These are phyloP conservation scores for Rhodotorula sp. DNA, from an alignment of 1,284 basidiomycete genomes.

Conservation along the genomic window DNA sequence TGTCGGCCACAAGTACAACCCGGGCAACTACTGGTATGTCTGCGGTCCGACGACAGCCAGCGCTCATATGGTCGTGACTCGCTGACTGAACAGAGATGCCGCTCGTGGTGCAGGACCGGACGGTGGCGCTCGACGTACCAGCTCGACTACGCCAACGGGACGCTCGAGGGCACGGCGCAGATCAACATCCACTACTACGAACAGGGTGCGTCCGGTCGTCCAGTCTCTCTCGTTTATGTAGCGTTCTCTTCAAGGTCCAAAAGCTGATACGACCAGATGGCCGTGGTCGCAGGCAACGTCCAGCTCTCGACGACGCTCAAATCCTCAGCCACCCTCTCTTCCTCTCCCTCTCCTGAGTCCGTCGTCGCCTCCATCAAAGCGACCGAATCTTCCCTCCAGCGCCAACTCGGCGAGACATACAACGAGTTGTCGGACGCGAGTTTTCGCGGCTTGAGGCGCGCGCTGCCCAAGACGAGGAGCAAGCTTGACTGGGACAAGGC, in stretches of 20 bases:
- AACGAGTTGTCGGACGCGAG: slow-evolving; percentile 83
- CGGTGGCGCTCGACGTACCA: slow-evolving; percentile 70
- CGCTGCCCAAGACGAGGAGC: slow-evolving; percentile 71
- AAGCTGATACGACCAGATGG: too few relatives aligned
- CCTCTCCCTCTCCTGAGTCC: slow-evolving; percentile 60
- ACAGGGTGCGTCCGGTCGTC: slow-evolving; percentile 63
- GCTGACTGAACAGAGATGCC: too few relatives aligned
- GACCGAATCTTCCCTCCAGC: slow-evolving; percentile 69
- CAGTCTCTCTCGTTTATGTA: slow-evolving; percentile 38
- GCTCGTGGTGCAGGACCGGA: slow-evolving; percentile 74
- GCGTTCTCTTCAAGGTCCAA: background rate
- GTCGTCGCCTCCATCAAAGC: slow-evolving; percentile 75
- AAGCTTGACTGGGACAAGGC: slow-evolving; percentile 67
- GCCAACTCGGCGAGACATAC: slow-evolving; percentile 73
- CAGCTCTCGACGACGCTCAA: slow-evolving; percentile 76
- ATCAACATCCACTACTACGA: slow-evolving; percentile 94
- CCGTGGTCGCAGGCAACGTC: slow-evolving; percentile 58
- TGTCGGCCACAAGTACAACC: slow-evolving; percentile 91
- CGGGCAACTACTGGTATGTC: slow-evolving; percentile 70
- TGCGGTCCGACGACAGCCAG: too few relatives aligned
- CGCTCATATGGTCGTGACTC: too few relatives aligned
- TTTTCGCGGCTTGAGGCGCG: slow-evolving; percentile 82
- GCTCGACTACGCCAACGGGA: slow-evolving; percentile 50
- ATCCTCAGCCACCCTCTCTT: slow-evolving; percentile 65
- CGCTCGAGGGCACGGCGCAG: slow-evolving; percentile 60